These are phyloP conservation scores for Phytophthora pisi DNA, from an alignment of 352 stramenopile species.

Conservation along the genomic window DNA sequence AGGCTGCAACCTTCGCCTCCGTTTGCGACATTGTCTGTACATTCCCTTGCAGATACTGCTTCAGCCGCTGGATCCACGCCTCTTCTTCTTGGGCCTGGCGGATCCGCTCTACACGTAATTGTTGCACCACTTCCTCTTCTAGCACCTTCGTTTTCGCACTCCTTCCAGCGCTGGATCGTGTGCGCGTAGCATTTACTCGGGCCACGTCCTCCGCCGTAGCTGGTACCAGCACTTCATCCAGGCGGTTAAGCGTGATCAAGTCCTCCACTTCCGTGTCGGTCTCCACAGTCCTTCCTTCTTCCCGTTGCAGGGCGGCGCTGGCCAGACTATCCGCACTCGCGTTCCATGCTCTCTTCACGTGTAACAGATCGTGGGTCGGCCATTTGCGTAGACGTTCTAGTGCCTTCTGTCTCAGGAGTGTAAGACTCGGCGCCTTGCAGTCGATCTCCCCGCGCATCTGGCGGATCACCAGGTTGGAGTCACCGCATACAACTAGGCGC, in stretches of 20 bases:
- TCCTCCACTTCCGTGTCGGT: no score
- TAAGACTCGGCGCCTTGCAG: background rate
- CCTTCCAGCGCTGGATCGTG: background rate
- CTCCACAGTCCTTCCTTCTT: background rate
- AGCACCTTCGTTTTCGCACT: background rate
- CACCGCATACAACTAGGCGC: background rate
- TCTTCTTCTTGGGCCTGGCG: conserved; percentile 4
- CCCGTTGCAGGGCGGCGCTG: background rate
- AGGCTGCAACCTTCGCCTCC: background rate
- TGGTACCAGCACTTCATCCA: background rate
- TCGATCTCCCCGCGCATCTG: conserved; percentile 14
- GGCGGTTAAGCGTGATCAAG: no score
- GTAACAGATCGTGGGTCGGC: background rate
- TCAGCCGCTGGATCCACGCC: conserved; percentile 1
- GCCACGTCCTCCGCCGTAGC: no score
- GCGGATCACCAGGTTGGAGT: conserved; percentile 12
- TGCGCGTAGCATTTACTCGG: no score
- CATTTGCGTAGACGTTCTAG: background rate
- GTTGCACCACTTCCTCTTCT: background rate
- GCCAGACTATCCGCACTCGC: background rate
- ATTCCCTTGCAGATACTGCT: background rate
- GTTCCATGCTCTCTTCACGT: conserved; percentile 11
- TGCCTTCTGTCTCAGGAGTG: background rate
- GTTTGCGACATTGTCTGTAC: background rate
- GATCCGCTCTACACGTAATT: background rate